These are phyloP conservation scores for Pseudonitzschia multiseries DNA, from an alignment of 108 stramenopile species.

Conservation along the genomic window DNA sequence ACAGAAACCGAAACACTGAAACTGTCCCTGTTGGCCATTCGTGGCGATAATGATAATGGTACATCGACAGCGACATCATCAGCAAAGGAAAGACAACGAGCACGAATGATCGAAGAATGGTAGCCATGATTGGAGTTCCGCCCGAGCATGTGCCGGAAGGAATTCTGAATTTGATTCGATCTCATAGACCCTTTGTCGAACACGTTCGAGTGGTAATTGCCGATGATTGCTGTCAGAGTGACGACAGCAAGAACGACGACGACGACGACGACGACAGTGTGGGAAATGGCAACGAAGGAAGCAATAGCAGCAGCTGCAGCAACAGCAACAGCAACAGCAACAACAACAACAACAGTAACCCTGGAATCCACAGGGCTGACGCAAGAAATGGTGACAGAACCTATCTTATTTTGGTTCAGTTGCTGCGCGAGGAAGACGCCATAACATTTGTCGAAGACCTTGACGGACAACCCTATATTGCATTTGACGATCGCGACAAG, in stretches of 20 bases:
- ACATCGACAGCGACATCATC: no score
- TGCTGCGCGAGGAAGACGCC: constrained; percentile 54
- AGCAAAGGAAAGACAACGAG: no score
- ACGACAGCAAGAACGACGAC: no score
- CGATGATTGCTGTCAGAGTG: constrained; percentile 27
- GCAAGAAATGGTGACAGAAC: constrained; percentile 39
- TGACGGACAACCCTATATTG: constrained; percentile 67
- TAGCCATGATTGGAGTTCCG: constrained; percentile 78
- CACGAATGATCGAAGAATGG: constrained; percentile 26
- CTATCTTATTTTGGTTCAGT: constrained; percentile 62
- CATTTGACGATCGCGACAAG: constrained; percentile 59
- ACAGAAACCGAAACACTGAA: no score
- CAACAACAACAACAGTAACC: no score
- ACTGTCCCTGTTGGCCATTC: no score
- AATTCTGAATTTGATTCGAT: constrained; percentile 67
- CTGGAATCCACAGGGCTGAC: no score
- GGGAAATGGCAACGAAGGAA: constrained; percentile 15
- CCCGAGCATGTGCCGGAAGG: constrained; percentile 84
- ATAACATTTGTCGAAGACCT: constrained; percentile 61
- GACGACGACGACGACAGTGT: constrained; percentile 10
- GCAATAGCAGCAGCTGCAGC: constrained; percentile 9
- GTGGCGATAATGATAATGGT: no score
- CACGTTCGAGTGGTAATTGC: constrained; percentile 78
- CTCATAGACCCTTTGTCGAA: constrained; percentile 67
- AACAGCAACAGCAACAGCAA: no score